phyloP scores from a whole-genome alignment of 1,139 yeast genomes.

The Lodderomyces jiufengensis region DNA sequence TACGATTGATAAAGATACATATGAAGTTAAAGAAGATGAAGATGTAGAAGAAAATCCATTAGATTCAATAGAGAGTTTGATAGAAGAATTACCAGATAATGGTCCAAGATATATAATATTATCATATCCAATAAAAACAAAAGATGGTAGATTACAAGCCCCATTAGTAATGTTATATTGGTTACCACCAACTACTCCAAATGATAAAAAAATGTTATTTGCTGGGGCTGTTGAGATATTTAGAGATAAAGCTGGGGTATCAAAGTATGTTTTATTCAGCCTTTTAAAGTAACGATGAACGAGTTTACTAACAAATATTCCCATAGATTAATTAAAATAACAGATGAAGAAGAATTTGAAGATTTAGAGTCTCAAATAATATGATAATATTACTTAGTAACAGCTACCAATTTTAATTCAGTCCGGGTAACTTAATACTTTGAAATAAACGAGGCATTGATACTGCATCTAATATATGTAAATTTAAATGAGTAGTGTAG shows the following conservation, averaged over 20 bases:
- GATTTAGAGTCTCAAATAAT: slow-evolving; percentile 13
- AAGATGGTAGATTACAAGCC: slow-evolving; percentile 69
- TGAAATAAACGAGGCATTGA: no score
- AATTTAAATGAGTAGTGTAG: no score
- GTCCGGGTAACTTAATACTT: slow-evolving; percentile 1
- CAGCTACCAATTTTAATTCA: background rate
- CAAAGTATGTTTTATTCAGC: slow-evolving; percentile 41
- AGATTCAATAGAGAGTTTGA: slow-evolving; percentile 53
- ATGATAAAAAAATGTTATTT: slow-evolving; percentile 75
- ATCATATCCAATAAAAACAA: slow-evolving; percentile 68
- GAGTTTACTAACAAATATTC: slow-evolving; percentile 22
- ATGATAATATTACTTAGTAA: background rate
- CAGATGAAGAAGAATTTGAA: slow-evolving; percentile 62
- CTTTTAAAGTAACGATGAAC: background rate
- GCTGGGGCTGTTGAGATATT: slow-evolving; percentile 86
- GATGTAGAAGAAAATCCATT: slow-evolving; percentile 37
- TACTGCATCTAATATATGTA: no score
- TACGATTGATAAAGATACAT: slow-evolving; percentile 51
- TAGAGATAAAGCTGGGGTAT: slow-evolving; percentile 73
- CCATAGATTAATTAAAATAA: slow-evolving; percentile 45
- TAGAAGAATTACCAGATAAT: slow-evolving; percentile 79
- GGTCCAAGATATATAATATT: slow-evolving; percentile 71
- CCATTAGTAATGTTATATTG: slow-evolving; percentile 81
- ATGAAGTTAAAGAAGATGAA: slow-evolving; percentile 49
- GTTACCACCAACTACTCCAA: slow-evolving; percentile 81